phyloP scores from a whole-genome alignment of 352 stramenopile species.

The Globisporangium echinulatum region DNA sequence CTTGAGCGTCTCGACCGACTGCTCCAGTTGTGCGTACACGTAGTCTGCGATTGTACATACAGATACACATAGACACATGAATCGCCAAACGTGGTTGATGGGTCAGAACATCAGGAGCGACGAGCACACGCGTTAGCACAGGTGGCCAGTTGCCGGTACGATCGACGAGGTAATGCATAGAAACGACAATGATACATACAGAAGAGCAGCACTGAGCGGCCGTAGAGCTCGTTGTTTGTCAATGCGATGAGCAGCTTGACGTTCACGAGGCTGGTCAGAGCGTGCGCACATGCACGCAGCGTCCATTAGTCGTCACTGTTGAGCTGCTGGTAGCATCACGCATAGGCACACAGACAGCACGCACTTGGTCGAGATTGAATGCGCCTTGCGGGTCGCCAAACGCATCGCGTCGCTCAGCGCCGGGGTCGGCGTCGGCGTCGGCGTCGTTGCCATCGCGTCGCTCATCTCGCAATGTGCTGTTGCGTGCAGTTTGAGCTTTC shows the following conservation, averaged over 20 bases:
- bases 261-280: conserved; percentile 40
- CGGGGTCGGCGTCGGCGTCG: too few species aligned
- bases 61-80: not conserved
- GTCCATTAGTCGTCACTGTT: too few species aligned
- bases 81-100: too few species aligned
- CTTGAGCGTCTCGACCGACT: conserved; percentile 37
- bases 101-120: not conserved
- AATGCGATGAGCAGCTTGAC: conserved; percentile 61
- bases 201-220: conserved; percentile 57
- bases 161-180: too few species aligned
- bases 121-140: not conserved
- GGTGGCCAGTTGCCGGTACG: not conserved
- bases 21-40: conserved; percentile 57
- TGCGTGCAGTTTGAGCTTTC: too few species aligned
- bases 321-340: not conserved
- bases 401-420: conserved; percentile 42
- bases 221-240: conserved; percentile 60
- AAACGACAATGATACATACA: conserved; percentile 30
- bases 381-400: conserved; percentile 35
- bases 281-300: not conserved
- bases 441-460: too few species aligned
- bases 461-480: too few species aligned
- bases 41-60: conserved; percentile 31
- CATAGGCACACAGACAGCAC: conserved; percentile 1
- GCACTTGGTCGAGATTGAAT: conserved; percentile 54